A percentile compares a stretch with the other conserved stretches of the same genome.
phyloP scores from a whole-genome alignment of 208 protist species.

The Leishmania tropica region DNA sequence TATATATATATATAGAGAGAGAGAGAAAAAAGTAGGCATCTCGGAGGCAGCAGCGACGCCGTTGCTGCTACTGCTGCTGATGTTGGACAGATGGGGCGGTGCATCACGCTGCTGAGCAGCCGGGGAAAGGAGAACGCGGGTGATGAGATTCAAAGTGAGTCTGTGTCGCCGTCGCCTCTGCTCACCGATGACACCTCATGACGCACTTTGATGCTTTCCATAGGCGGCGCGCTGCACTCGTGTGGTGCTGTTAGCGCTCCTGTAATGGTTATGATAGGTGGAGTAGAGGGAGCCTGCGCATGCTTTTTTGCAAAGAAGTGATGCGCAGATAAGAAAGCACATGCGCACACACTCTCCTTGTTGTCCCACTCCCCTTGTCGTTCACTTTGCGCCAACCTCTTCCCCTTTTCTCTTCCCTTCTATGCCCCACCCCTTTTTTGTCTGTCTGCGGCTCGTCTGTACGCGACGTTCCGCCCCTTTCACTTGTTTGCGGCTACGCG shows the following conservation, averaged over 20 bases:
- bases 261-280: neutral
- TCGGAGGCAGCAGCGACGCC: neutral
- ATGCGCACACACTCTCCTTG: neutral
- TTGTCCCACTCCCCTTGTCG: neutral
- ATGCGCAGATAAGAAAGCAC: neutral
- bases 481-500: neutral
- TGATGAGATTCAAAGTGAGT: neutral
- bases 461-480: neutral
- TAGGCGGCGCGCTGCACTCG: neutral
- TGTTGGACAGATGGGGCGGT: neutral
- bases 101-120: neutral
- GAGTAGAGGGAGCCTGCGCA: neutral
- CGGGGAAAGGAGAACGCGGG: neutral
- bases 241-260: neutral
- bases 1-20: neutral
- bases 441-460: neutral
- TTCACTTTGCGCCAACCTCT: neutral
- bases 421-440: neutral
- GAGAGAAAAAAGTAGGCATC: neutral
- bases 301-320: neutral
- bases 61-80: neutral
- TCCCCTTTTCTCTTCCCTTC: neutral
- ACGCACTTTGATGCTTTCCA: neutral
- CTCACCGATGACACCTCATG: neutral
- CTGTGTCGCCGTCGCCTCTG: neutral